Percentiles rank a stretch among this genome's conserved stretches.
Conservation (phyloP, 805 yeast species). For the Lachancea meyersii region DNA sequence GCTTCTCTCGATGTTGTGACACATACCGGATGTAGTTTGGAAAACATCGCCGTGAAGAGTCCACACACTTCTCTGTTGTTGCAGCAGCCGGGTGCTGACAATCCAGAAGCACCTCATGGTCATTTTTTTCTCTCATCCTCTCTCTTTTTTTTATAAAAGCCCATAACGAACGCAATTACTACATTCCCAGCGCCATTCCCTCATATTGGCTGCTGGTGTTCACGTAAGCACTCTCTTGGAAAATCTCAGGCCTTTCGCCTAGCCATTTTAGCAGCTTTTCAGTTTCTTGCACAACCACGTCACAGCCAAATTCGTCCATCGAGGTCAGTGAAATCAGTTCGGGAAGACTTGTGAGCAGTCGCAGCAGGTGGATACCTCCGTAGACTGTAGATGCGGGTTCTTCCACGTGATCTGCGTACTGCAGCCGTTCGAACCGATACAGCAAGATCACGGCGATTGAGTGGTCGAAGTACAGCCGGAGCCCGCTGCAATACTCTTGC, state of each 20-base stretch:
- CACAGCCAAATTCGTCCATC: constrained; percentile 67
- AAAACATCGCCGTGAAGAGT: too few relatives aligned
- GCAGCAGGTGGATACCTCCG: constrained; percentile 75
- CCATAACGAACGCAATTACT: too few relatives aligned
- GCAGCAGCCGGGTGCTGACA: too few relatives aligned
- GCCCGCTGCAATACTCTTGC: constrained; percentile 64
- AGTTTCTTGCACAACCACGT: constrained; percentile 24
- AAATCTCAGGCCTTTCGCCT: constrained; percentile 13
- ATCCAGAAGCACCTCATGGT: too few relatives aligned
- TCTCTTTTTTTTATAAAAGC: too few relatives aligned
- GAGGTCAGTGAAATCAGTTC: constrained; percentile 71
- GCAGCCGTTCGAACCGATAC: constrained; percentile 29
- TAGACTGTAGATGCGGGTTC: constrained; percentile 41
- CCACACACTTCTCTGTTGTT: too few relatives aligned
- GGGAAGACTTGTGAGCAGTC: constrained; percentile 75
- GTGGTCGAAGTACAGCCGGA: constrained; percentile 67
- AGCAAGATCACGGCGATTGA: constrained; percentile 38
- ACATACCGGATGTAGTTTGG: too few relatives aligned
- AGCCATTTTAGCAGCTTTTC: constrained; percentile 28
- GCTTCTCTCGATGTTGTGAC: too few relatives aligned
- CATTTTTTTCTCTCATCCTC: too few relatives aligned
- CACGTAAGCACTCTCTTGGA: constrained; percentile 16
- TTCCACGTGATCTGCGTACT: constrained; percentile 19
- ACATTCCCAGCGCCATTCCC: constrained; percentile 32
- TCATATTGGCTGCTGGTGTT: constrained; percentile 33